Percentiles rank a stretch among this genome's conserved stretches.
Conservation (phyloP, 768 basidiomycete species). For the Stropharia rugosoannulata region DNA sequence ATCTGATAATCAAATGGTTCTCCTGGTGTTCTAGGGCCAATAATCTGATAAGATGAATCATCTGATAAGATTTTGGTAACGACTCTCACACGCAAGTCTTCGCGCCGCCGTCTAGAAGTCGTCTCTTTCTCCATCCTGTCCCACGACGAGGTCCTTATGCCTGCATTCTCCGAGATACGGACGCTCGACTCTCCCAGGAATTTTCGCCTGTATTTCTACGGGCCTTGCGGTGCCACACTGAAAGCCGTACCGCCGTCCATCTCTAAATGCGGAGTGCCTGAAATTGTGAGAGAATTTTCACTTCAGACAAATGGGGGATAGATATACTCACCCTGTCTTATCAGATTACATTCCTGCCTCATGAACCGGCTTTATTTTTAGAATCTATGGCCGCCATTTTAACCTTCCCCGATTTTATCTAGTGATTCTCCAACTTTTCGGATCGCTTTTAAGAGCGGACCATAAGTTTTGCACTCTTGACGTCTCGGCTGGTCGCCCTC, state of each 20-base stretch:
- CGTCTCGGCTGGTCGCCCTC: neutral
- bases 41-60: slow-evolving; percentile 7
- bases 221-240: no score
- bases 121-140: no score
- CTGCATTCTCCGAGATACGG: no score
- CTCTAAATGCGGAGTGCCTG: neutral
- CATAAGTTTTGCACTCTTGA: neutral
- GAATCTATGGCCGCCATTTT: neutral
- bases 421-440: neutral
- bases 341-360: neutral
- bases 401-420: neutral
- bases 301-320: neutral
- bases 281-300: neutral
- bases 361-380: neutral
- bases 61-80: slow-evolving; percentile 22
- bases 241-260: neutral
- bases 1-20: neutral
- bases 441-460: neutral
- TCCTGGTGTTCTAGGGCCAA: no score
- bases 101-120: neutral
- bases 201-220: no score
- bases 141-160: no score
- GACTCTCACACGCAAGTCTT: neutral
- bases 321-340: neutral
- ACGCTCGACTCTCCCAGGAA: no score